phyloP scores from a whole-genome alignment of 306 rosid genomes.

The Rosa multiflora region DNA sequence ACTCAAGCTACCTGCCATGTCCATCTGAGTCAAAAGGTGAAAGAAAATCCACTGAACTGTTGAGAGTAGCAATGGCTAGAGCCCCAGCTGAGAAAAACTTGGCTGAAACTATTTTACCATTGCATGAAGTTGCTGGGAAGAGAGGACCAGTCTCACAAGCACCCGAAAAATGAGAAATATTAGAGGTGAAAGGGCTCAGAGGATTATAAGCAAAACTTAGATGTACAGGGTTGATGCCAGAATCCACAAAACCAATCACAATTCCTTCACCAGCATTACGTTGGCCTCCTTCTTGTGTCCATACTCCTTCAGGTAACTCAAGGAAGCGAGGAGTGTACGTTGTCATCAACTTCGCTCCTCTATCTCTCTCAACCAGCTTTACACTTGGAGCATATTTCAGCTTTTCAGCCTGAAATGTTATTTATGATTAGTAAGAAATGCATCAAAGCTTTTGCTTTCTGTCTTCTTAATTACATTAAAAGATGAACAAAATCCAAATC shows the following conservation, averaged over 20 bases:
- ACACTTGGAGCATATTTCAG: slow-evolving; percentile 35
- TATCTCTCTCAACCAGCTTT: slow-evolving; percentile 46
- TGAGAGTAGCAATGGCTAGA: slow-evolving; percentile 49
- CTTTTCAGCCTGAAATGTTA: slow-evolving; percentile 32
- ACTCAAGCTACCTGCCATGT: slow-evolving; percentile 71
- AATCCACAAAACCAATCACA: slow-evolving; percentile 76
- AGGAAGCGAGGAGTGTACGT: slow-evolving; percentile 49
- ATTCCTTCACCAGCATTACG: slow-evolving; percentile 62
- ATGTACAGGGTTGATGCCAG: slow-evolving; percentile 74
- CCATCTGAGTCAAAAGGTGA: slow-evolving; percentile 87
- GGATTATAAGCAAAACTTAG: slow-evolving; percentile 66
- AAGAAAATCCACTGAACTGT: slow-evolving; percentile 70
- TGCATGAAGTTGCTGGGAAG: slow-evolving; percentile 57
- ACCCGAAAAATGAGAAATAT: slow-evolving; percentile 45
- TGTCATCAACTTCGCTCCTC: slow-evolving; percentile 55
- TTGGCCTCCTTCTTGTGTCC: slow-evolving; percentile 50
- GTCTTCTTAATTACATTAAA: neutral
- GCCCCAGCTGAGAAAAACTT: slow-evolving; percentile 84
- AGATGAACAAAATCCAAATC: neutral
- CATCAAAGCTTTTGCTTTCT: neutral
- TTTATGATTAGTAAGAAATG: neutral
- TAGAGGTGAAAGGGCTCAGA: slow-evolving; percentile 35
- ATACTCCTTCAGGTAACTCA: slow-evolving; percentile 38
- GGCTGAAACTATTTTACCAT: slow-evolving; percentile 70
- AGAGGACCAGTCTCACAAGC: slow-evolving; percentile 61